Evolutionary conservation across 495 filamentous ascomycete species (phyloP).

Genomic region (Aspergillus campestris): DNA sequence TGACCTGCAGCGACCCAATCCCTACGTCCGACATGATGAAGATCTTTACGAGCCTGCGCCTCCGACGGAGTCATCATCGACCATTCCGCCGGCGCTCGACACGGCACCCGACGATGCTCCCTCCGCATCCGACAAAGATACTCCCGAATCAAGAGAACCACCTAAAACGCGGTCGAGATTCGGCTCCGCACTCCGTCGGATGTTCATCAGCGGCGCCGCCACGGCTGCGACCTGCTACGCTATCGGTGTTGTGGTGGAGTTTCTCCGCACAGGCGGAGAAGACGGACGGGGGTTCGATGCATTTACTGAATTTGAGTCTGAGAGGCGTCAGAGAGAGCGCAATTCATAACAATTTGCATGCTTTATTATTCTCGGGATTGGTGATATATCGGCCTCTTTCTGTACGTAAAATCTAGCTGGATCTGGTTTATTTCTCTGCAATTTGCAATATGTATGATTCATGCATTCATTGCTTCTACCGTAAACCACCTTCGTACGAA

Average conservation of each 20-base stretch:
- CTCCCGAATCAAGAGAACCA: neutral
- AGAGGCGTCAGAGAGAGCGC: conserved; percentile 22
- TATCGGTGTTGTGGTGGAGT: conserved; percentile 59
- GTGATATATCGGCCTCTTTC: neutral
- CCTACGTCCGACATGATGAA: too few relatives aligned
- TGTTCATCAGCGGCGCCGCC: conserved; percentile 49
- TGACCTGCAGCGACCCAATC: too few relatives aligned
- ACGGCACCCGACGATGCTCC: conserved; percentile 44
- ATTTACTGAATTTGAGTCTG: conserved; percentile 39
- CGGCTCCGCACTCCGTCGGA: conserved; percentile 36
- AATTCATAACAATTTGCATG: neutral
- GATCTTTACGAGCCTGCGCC: too few relatives aligned
- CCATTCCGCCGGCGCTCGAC: conserved; percentile 25
- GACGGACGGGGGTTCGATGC: conserved; percentile 47
- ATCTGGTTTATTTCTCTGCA: too few relatives aligned
- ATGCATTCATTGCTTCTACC: too few relatives aligned
- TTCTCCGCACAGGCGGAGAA: conserved; percentile 50
- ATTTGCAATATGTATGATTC: too few relatives aligned
- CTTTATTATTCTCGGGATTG: neutral
- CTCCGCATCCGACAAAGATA: conserved; percentile 25
- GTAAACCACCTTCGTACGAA: too few relatives aligned
- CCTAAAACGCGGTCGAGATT: conserved; percentile 16
- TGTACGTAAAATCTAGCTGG: too few relatives aligned
- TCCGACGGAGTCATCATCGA: too few relatives aligned
- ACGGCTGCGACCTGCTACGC: conserved; percentile 59